Percentiles rank a stretch among this genome's conserved stretches.
phyloP scores from a whole-genome alignment of 2,329 filamentous ascomycete genomes.

The Diaporthe sp. region DNA sequence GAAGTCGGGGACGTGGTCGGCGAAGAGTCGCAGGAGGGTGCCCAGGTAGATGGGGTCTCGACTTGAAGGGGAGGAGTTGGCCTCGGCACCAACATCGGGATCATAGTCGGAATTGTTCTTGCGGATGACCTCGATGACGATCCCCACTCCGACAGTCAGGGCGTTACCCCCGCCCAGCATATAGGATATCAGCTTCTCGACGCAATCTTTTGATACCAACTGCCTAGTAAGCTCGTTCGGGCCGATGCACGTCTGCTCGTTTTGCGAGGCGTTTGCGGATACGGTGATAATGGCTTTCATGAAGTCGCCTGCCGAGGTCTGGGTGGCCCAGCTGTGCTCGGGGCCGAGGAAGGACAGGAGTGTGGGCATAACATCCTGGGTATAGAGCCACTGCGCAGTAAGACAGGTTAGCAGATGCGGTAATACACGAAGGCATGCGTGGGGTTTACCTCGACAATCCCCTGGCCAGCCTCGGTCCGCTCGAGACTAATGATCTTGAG shows the following conservation, averaged over 20 bases:
- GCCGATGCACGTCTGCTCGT: constrained; percentile 98
- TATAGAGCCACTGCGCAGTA: constrained; percentile 83
- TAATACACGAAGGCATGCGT: constrained; percentile 18
- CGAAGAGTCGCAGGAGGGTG: constrained; percentile 88
- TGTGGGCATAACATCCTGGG: constrained; percentile 87
- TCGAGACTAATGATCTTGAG: constrained; percentile 98
- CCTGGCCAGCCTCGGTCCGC: constrained; percentile 89
- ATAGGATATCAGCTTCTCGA: constrained; percentile 85
- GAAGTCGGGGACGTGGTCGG: constrained; percentile 91
- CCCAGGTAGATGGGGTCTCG: constrained; percentile 97
- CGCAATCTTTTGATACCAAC: constrained; percentile 87
- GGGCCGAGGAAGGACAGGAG: constrained; percentile 89
- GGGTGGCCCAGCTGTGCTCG: constrained; percentile 87
- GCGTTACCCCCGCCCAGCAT: constrained; percentile 97
- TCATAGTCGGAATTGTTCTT: constrained; percentile 99
- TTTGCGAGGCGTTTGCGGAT: constrained; percentile 96
- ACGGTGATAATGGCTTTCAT: constrained; percentile 99
- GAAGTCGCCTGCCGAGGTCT: constrained; percentile 97
- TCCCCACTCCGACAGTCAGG: constrained; percentile 94
- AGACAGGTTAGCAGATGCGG: constrained; percentile 24
- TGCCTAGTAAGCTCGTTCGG: constrained; percentile 97
- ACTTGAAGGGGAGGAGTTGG: constrained; percentile 82
- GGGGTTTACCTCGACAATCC: constrained; percentile 86
- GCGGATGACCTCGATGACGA: constrained; percentile 97
- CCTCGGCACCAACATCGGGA: constrained; percentile 86